Evolutionary conservation across 2,329 filamentous ascomycete species (phyloP).

Genomic region (Neonectria ditissima): DNA sequence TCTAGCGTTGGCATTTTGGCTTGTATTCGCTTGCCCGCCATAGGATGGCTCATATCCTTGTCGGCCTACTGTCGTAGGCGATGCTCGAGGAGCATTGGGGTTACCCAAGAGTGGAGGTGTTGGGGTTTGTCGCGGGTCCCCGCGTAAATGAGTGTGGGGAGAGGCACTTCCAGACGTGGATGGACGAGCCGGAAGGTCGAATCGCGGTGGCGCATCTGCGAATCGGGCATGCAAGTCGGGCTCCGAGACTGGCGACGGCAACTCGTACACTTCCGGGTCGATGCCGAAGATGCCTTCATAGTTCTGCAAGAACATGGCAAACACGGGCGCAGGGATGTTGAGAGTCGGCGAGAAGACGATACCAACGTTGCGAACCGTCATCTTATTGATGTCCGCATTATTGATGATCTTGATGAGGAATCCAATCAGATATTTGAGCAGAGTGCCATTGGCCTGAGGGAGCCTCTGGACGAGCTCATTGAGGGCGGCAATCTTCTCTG

Average conservation of each 20-base stretch:
- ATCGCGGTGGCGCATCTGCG: constrained; percentile 46
- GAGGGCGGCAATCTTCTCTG: constrained; percentile 81
- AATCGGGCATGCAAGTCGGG: constrained; percentile 48
- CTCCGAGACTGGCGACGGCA: constrained; percentile 59
- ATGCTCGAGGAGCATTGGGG: constrained; percentile 49
- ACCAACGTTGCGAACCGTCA: constrained; percentile 97
- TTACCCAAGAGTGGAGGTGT: constrained; percentile 61
- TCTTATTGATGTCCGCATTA: constrained; percentile 92
- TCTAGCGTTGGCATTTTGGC: constrained; percentile 49
- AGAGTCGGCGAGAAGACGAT: constrained; percentile 98
- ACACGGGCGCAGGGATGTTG: constrained; percentile 94
- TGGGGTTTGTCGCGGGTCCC: constrained; percentile 55
- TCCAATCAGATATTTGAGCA: constrained; percentile 86
- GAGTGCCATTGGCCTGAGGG: constrained; percentile 81
- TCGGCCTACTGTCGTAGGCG: constrained; percentile 58
- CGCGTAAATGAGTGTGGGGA: constrained; percentile 62
- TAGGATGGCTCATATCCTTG: constrained; percentile 60
- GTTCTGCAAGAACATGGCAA: constrained; percentile 93
- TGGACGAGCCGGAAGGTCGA: constrained; percentile 57
- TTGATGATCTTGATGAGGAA: constrained; percentile 95
- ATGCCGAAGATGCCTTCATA: constrained; percentile 87
- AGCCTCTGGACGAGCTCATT: constrained; percentile 83
- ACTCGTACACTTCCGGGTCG: constrained; percentile 72
- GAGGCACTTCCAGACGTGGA: constrained; percentile 64
- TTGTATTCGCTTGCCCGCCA: constrained; percentile 49